Base-by-base conservation (phyloP, 176 grass and related monocot genomes). In the Poa annua region DNA sequence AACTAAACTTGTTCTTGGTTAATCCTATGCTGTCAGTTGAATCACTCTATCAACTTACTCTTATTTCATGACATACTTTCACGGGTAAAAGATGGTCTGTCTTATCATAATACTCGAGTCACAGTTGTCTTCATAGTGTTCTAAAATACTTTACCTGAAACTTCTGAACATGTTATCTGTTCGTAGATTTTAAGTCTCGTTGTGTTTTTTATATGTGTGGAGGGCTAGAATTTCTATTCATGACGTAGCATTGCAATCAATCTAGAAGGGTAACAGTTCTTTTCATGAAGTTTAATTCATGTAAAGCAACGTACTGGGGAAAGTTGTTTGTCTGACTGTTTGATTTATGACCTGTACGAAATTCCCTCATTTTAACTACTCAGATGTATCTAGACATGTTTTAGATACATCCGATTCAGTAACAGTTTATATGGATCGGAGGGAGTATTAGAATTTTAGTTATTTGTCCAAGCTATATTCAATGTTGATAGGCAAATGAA, bases 241-340 rank as follows among this genome's bases (percentile, higher is more conserved):
- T 61, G 72, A 59, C 57, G 1, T 69, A 57, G 20, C 49, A 49
- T 8, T 56, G 36, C 52, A 66, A 2, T 7, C 44, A 64, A 83
- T 64, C 14, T 59, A 48, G 25, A 66, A 32, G 33, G 50, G 2
- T 76, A n/a, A 2, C 22, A 70, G 35, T 68, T 83, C 75, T 11
- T 72, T 33, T 12, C 14, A 15, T 20, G 80, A 84, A 64, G 32
- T 79, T 32, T 14, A 26, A 55, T 41, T 55, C 55, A 66, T 73
- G 8, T 22, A 88, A 88, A 74, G 53, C n/a, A 72, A 20, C 19
- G 77, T 35, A 77, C 52, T 54, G 22, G 21, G 9, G 61, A 32
- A 8, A 69, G 34, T 63, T 72, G 2, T 88, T 61, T 80, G 11
- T 13, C n/a, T 13, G 20, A n/a, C 21, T 50, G 0, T 75, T 74